Evolutionary conservation across 192 early-diverging fungal genomes (phyloP).

Genomic region (Oehlia diaphana): DNA sequence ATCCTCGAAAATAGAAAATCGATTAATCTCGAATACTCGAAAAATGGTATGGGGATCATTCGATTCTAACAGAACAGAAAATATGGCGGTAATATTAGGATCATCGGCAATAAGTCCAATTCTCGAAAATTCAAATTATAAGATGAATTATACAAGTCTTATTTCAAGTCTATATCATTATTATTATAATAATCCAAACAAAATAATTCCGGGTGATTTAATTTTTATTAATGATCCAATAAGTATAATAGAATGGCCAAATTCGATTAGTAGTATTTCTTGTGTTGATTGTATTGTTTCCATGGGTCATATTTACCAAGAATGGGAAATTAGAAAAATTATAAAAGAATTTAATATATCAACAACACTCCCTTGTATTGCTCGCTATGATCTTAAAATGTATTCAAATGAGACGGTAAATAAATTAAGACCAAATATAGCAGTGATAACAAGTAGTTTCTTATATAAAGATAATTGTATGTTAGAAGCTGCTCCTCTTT

Average conservation of each 20-base stretch:
- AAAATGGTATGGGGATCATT: not conserved
- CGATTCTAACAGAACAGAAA: not conserved
- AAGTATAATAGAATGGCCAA: not conserved
- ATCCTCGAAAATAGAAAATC: conserved; percentile 14
- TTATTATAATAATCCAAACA: not conserved
- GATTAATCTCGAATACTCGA: not conserved
- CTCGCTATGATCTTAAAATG: conserved; percentile 31
- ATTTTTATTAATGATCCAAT: not conserved
- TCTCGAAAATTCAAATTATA: not conserved
- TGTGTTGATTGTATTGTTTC: not conserved
- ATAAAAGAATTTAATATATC: not conserved
- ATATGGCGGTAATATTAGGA: not conserved
- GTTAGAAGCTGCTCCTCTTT: conserved; percentile 43
- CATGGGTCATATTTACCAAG: not conserved
- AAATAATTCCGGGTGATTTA: not conserved
- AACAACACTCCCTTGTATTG: conserved; percentile 34
- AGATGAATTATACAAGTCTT: too few species aligned
- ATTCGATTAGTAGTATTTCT: not conserved
- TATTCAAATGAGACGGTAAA: conserved; percentile 26
- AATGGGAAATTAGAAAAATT: not conserved
- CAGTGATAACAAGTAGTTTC: conserved; percentile 55
- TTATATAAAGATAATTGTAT: conserved; percentile 57
- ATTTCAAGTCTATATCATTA: not conserved
- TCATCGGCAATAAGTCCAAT: not conserved
- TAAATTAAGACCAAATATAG: conserved; percentile 36